Evolutionary conservation across 1,139 yeast species (phyloP).

Genomic region (Geotrichum fermentans): DNA sequence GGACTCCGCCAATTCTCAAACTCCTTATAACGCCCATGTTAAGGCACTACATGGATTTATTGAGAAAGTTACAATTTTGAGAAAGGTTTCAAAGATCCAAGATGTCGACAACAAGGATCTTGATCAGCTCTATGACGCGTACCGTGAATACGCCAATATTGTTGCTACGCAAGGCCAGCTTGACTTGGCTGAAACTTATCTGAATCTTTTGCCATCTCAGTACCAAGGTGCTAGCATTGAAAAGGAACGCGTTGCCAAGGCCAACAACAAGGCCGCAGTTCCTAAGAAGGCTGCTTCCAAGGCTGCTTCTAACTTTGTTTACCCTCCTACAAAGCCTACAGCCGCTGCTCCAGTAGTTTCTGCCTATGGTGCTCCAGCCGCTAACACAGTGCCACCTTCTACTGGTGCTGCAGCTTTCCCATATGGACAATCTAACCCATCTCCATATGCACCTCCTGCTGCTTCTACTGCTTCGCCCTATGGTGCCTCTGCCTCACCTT

Average conservation of each 20-base stretch:
- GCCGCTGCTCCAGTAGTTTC: slow-evolving; percentile 18
- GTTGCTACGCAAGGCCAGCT: slow-evolving; percentile 81
- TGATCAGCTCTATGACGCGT: slow-evolving; percentile 52
- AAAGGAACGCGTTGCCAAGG: slow-evolving; percentile 72
- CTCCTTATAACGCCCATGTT: slow-evolving; percentile 83
- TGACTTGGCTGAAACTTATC: slow-evolving; percentile 69
- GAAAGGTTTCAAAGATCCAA: slow-evolving; percentile 39
- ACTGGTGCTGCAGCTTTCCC: too few relatives aligned
- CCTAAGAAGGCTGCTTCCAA: slow-evolving; percentile 16
- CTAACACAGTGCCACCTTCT: slow-evolving; percentile 18
- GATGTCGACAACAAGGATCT: slow-evolving; percentile 37
- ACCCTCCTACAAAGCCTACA: slow-evolving; percentile 15
- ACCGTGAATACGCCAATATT: slow-evolving; percentile 73
- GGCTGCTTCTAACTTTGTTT: slow-evolving; percentile 17
- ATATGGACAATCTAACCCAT: too few relatives aligned
- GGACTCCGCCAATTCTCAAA: slow-evolving; percentile 40
- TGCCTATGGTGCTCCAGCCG: slow-evolving; percentile 15
- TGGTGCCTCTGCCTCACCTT: slow-evolving; percentile 17
- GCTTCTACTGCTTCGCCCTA: slow-evolving; percentile 22
- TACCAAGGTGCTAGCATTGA: slow-evolving; percentile 58
- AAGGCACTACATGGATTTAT: slow-evolving; percentile 76
- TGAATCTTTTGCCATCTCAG: slow-evolving; percentile 64
- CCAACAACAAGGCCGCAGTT: slow-evolving; percentile 35
- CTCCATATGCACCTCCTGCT: slow-evolving; percentile 17
- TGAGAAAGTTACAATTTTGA: slow-evolving; percentile 75